These are phyloP conservation scores for Yamadazyma trypodendri DNA, from an alignment of 1,139 yeast genomes.

Conservation along the genomic window DNA sequence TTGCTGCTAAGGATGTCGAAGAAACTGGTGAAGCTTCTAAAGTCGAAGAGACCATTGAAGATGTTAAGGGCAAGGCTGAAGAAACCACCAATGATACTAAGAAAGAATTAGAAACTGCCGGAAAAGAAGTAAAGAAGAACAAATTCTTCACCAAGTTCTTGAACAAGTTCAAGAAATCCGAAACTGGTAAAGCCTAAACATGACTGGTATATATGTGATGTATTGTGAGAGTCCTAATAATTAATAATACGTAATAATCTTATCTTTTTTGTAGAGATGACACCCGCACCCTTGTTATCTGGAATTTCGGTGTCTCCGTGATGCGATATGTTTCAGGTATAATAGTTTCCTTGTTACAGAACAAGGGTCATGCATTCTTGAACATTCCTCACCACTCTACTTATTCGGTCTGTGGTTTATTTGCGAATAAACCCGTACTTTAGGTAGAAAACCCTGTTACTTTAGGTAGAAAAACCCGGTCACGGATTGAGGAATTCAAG, in stretches of 20 bases:
- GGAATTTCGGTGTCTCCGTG: no score
- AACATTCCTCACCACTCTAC: no score
- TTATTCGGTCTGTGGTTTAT: no score
- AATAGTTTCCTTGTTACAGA: no score
- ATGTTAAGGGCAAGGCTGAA: constrained; percentile 23
- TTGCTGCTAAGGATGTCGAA: constrained; percentile 15
- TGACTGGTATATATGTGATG: neutral
- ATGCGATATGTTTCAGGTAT: no score
- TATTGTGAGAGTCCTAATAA: constrained; percentile 3
- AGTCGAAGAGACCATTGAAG: constrained; percentile 17
- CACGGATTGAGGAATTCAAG: no score
- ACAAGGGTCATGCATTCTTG: no score
- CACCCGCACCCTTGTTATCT: no score
- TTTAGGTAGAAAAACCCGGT: no score
- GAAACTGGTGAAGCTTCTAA: constrained; percentile 14
- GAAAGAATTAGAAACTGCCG: constrained; percentile 31
- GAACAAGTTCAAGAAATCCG: constrained; percentile 47
- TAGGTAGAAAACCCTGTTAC: no score
- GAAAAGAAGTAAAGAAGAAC: constrained; percentile 44
- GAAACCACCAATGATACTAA: constrained; percentile 27
- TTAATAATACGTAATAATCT: constrained; percentile 3
- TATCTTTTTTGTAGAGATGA: no score
- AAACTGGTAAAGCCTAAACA: constrained; percentile 30
- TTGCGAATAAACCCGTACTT: no score
- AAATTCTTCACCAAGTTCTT: constrained; percentile 51